Conservation (phyloP, 495 filamentous ascomycete species). For the Aspergillus wentii region DNA sequence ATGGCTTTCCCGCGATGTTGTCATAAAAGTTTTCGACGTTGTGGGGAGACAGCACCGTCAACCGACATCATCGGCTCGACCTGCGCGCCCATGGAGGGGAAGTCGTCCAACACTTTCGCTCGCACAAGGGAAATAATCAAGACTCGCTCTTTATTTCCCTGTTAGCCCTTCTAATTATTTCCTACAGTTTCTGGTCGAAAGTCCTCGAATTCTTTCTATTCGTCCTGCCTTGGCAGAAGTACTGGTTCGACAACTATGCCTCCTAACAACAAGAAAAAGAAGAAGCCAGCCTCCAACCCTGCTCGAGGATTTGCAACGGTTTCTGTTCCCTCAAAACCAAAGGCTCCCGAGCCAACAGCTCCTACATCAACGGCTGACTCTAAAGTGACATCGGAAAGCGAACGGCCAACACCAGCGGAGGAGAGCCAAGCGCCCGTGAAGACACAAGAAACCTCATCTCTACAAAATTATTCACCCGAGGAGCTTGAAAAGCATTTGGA, state of each 20-base stretch:
- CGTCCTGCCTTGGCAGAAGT: too few relatives aligned
- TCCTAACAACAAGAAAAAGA: conserved; percentile 78
- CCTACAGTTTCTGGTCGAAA: too few relatives aligned
- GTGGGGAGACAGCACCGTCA: conserved; percentile 14
- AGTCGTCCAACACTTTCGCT: too few relatives aligned
- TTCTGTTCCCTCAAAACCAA: conserved; percentile 74
- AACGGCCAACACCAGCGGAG: conserved; percentile 26
- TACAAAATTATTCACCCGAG: conserved; percentile 64
- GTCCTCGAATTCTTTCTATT: too few relatives aligned
- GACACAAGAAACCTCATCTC: conserved; percentile 19
- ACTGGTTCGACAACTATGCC: conserved; percentile 49
- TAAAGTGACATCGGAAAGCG: conserved; percentile 36
- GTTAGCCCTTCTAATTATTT: too few relatives aligned
- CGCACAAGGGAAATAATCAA: too few relatives aligned
- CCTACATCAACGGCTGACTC: conserved; percentile 29
- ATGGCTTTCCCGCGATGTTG: conserved; percentile 31
- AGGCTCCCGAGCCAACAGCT: conserved; percentile 25
- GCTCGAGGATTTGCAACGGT: conserved; percentile 90
- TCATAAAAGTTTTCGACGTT: conserved; percentile 40
- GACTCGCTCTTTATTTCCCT: too few relatives aligned
- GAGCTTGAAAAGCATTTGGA: conserved; percentile 82
- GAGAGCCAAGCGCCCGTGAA: conserved; percentile 12
- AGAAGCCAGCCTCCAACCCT: conserved; percentile 77
- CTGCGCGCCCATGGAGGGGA: too few relatives aligned
- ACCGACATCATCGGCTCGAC: too few relatives aligned